phyloP scores from a whole-genome alignment of 2,329 filamentous ascomycete species.

The Fusarium longipes region DNA sequence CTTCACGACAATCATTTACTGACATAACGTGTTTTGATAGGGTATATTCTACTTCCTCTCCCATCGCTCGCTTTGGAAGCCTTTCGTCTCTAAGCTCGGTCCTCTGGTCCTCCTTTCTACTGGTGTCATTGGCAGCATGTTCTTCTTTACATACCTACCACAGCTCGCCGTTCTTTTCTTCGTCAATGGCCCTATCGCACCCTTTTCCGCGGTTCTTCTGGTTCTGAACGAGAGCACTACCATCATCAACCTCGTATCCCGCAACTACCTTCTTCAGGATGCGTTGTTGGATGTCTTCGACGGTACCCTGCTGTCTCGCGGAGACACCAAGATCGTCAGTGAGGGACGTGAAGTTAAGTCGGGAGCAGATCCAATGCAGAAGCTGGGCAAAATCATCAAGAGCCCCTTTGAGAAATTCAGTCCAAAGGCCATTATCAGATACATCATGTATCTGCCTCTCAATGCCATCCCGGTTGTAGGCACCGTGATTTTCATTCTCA shows the following conservation, averaged over 20 bases:
- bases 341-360: conserved; percentile 79
- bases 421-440: conserved; percentile 75
- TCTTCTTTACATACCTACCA: conserved; percentile 85
- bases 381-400: conserved; percentile 68
- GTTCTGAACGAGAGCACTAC: conserved; percentile 72
- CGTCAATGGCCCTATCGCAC: conserved; percentile 84
- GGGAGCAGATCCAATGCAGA: conserved; percentile 66
- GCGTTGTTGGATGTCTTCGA: conserved; percentile 91
- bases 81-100: conserved; percentile 64
- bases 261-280: conserved; percentile 82
- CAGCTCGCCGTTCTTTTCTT: conserved; percentile 86
- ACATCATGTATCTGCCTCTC: conserved; percentile 86
- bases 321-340: conserved; percentile 71
- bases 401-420: conserved; percentile 68
- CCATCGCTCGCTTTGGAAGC: conserved; percentile 68
- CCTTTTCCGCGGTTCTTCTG: conserved; percentile 77
- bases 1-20: not conserved
- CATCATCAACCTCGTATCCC: conserved; percentile 67
- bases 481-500: conserved; percentile 79
- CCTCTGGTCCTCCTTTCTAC: conserved; percentile 77
- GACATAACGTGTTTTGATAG: conserved; percentile 48
- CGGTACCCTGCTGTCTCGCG: conserved; percentile 68
- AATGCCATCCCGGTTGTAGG: conserved; percentile 94
- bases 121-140: conserved; percentile 82
- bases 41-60: conserved; percentile 70